Conservation (phyloP, 208 protist species). For the Trypanosoma brucei region DNA sequence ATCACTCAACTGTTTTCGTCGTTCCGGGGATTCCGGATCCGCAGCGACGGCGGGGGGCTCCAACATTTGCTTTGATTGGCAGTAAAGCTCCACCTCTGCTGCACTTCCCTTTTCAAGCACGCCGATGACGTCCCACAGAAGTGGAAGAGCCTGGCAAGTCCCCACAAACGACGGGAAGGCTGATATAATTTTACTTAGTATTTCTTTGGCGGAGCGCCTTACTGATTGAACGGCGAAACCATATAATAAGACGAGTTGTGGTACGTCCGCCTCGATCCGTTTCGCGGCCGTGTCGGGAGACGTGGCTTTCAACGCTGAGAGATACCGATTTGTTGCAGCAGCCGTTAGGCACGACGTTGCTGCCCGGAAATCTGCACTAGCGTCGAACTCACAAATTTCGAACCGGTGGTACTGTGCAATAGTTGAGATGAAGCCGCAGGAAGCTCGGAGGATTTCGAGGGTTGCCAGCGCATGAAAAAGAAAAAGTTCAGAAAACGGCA, state of each 20-base stretch:
- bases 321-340: slow-evolving; percentile 50
- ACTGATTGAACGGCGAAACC: slow-evolving; percentile 69
- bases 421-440: slow-evolving; percentile 64
- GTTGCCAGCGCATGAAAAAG: slow-evolving; percentile 55
- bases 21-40: slow-evolving; percentile 44
- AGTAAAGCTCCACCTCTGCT: slow-evolving; percentile 53
- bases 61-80: slow-evolving; percentile 41
- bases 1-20: slow-evolving; percentile 41
- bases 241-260: slow-evolving; percentile 66
- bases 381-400: slow-evolving; percentile 80
- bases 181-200: slow-evolving; percentile 46
- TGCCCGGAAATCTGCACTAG: slow-evolving; percentile 43
- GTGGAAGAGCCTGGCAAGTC: slow-evolving; percentile 51
- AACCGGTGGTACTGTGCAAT: slow-evolving; percentile 74
- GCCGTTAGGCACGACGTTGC: slow-evolving; percentile 27
- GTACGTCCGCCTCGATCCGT: slow-evolving; percentile 44
- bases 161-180: slow-evolving; percentile 52
- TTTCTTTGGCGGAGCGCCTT: slow-evolving; percentile 43
- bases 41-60: slow-evolving; percentile 43
- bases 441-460: slow-evolving; percentile 70
- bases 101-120: slow-evolving; percentile 46
- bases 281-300: slow-evolving; percentile 41
- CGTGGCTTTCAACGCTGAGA: slow-evolving; percentile 33
- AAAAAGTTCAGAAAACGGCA: slow-evolving; percentile 64
- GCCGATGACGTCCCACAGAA: slow-evolving; percentile 74